Evolutionary conservation across 2,329 filamentous ascomycete genomes (phyloP).

Genomic region (Colletotrichum sp.): DNA sequence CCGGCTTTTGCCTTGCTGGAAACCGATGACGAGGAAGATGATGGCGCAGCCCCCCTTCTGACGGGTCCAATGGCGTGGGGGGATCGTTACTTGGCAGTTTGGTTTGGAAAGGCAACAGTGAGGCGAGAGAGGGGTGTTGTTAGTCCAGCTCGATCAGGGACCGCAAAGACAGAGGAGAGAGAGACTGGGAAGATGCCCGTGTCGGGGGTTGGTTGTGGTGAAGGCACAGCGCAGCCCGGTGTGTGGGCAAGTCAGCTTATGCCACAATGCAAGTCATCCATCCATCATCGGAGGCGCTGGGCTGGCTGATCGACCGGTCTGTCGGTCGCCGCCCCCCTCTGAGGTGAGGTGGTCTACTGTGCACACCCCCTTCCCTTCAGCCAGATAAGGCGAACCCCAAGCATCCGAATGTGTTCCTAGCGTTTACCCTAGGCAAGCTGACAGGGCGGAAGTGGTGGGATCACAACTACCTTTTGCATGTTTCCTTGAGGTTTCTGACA

Average conservation of each 20-base stretch:
- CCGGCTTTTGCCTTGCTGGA: not conserved
- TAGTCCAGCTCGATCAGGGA: not conserved
- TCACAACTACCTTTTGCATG: not conserved
- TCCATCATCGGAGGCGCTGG: not conserved
- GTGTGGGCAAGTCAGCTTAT: slow-evolving; percentile 13
- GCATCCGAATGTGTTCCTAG: not conserved
- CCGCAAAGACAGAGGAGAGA: not conserved
- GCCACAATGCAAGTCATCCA: slow-evolving; percentile 18
- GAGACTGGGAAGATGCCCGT: not conserved
- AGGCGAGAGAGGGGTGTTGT: not conserved
- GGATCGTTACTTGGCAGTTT: not conserved
- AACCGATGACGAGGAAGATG: not conserved
- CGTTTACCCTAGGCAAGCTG: not conserved
- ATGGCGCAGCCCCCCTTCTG: not conserved
- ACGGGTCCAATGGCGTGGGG: not conserved
- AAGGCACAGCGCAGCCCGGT: not conserved
- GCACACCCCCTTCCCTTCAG: not conserved
- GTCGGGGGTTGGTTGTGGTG: not conserved
- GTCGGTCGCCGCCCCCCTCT: not conserved
- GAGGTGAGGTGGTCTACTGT: not conserved
- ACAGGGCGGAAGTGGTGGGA: not conserved
- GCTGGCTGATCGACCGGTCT: not conserved
- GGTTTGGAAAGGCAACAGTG: not conserved
- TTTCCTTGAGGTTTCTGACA: not conserved
- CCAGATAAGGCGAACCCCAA: not conserved